Evolutionary conservation across 257 asterid species (phyloP).

Genomic region (Solanum pinnatisectum): DNA sequence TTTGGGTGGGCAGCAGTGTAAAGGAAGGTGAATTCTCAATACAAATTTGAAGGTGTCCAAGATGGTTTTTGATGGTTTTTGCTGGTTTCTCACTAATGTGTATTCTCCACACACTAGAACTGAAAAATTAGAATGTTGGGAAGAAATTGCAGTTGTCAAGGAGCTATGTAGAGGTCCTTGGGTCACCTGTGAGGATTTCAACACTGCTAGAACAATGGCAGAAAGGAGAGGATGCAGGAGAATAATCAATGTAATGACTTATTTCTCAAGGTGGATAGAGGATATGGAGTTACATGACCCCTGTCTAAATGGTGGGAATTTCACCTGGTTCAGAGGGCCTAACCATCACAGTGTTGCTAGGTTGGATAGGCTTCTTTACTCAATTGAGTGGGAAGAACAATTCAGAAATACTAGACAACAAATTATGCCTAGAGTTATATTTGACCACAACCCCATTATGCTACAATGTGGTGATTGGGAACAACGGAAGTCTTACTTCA

Average conservation of each 20-base stretch:
- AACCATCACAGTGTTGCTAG: background rate
- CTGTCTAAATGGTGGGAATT: background rate
- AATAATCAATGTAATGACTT: background rate
- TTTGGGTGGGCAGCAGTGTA: background rate
- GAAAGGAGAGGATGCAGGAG: background rate
- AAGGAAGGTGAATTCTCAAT: background rate
- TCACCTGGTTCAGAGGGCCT: background rate
- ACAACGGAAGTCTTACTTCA: background rate
- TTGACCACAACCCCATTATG: background rate
- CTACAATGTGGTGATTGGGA: background rate
- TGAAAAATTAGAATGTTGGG: background rate
- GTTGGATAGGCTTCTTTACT: background rate
- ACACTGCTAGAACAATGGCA: background rate
- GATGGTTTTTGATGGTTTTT: background rate
- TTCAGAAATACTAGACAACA: background rate
- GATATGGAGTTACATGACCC: background rate
- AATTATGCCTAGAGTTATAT: background rate
- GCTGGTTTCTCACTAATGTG: background rate
- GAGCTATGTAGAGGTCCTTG: background rate
- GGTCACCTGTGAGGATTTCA: background rate
- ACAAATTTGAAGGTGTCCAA: background rate
- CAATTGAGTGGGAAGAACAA: background rate
- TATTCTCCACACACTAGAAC: background rate
- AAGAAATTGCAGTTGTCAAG: background rate
- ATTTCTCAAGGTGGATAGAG: background rate